Base-by-base conservation (phyloP, 768 basidiomycete species). In the Boletus rubroflammeus region DNA sequence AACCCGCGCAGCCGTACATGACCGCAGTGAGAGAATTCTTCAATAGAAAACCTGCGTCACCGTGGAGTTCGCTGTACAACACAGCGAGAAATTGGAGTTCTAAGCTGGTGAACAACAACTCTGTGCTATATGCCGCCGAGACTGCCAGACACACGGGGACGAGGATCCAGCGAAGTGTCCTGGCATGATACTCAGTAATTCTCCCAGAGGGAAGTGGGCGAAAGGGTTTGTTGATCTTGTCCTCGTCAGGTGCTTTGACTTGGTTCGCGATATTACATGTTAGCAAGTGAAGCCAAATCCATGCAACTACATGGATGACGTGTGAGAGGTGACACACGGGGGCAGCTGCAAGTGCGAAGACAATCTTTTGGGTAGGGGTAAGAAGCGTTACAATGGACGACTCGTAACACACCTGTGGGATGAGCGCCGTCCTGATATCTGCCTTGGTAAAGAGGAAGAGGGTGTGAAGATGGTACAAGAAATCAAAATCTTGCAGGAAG, bases 251-350 rank as follows among this genome's bases (percentile, higher is more conserved):
- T 40, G 65, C 62, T 38, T 68, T 61, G 17, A 65, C 64, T 63
- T 77, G 78, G 51, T 79, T 78, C 13, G 72, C 63, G 19, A 76
- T 56, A 43, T 71, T 65, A 62, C 72, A 76, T 26, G 67, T 69
- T 1, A 78, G 58, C 25, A 78, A 57, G 50, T 79, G 76, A 8
- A 77, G 55, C 73, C 73, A 78, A 14, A 75, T 69, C 78, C 78
- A 79, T 26, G 67, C 46, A 2, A 72, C 56, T 2, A 64, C 57
- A 17, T 72, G 64, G 13, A 62, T 35, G 8, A 68, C 5, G 6
- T 45, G 59, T 9, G 42, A 50, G 9, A 47, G 25, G 10, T 55
- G 51, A 21, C 52, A 45, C 1, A 62, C 36, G 0, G 71, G 67
- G 5, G 70, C 63, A 2, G 62, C 59, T 10, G 62, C 64, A 13